Evolutionary conservation across 2,329 filamentous ascomycete species (phyloP), one percentile per base, ranked within the genome.

Genomic region (Dryadomyces sulphureus): DNA sequence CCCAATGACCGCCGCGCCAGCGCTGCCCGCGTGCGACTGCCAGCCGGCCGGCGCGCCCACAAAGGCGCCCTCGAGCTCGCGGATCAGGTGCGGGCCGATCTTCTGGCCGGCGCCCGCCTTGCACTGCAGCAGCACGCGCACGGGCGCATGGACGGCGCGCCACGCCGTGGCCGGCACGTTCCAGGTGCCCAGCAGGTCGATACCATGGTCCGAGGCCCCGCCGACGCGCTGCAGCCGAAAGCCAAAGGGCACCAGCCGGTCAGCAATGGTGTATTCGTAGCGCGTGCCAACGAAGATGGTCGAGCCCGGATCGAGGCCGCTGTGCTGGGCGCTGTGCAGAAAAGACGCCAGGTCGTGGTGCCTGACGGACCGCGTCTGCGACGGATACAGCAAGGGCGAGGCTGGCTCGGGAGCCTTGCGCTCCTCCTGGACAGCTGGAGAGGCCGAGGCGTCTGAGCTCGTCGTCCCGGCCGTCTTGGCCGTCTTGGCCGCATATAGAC

Each of bases 51-150:
- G 88, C 7, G 84, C 83, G 12, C 78, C 79, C 1, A 71, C 70
- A 56, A 92, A 83, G 0, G 86, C 77, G 4, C 90, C 90, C 57
- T 87, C 84, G 3, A 90, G 70, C 63, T 90, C 84, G n/a, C 84
- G 74, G 8, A 86, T 64, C 41, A 77, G 65, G 27, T 69, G 64
- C 0, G 84, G 84, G 0, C 75, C 68, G 12, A 68, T 60, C 40
- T 67, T 65, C 47, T 65, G 63, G 17, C 49, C 47, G 5, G 65
- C 58, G 14, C 72, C 66, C 1, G 70, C 74, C 60, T 90, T 92
- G 68, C 85, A 90, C 59, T 90, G 84, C 1, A 74, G 49, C 14
- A 78, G 55, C 7, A 75, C 65, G 41, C 64, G 67, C 30, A 78
- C 54, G 1, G 65, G 61, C 1, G 22, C n/a, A 17, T 34, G 41